A percentile compares a stretch with the other conserved stretches of the same genome.
Conservation (phyloP, 768 basidiomycete genomes). For the Termitomyces eurrhizus region DNA sequence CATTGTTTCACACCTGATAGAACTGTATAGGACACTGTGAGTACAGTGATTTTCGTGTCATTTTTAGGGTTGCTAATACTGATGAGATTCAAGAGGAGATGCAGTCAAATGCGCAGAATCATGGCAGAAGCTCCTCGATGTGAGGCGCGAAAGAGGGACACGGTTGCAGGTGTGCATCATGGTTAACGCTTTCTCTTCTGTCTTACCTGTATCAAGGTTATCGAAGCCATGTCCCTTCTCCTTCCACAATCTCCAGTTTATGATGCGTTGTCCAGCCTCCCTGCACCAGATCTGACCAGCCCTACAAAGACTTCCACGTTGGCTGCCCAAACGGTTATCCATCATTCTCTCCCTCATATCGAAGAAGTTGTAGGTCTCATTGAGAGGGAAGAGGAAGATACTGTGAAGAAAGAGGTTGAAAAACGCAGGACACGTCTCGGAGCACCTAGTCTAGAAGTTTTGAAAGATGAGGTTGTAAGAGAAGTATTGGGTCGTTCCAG, state of each 20-base stretch:
- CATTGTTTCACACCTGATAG: constrained; percentile 51
- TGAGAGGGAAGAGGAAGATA: constrained; percentile 59
- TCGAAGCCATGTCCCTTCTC: constrained; percentile 59
- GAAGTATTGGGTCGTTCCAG: constrained; percentile 62
- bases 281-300: constrained; percentile 72
- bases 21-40: constrained; percentile 57
- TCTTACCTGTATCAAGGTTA: constrained; percentile 42
- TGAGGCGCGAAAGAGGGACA: constrained; percentile 58
- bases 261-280: constrained; percentile 57
- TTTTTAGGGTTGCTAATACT: background rate
- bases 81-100: constrained; percentile 52
- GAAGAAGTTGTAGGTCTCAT: constrained; percentile 65
- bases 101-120: constrained; percentile 74
- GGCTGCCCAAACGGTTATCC: constrained; percentile 54
- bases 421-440: constrained; percentile 77
- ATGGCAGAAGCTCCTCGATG: constrained; percentile 70
- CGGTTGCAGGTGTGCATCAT: constrained; percentile 34
- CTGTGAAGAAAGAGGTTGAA: constrained; percentile 63
- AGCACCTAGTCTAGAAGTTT: constrained; percentile 52
- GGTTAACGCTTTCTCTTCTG: constrained; percentile 2
- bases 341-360: constrained; percentile 67
- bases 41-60: constrained; percentile 15
- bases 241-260: constrained; percentile 74
- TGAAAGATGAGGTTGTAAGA: constrained; percentile 59
- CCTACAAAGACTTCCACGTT: constrained; percentile 60